Percentiles rank a stretch among this genome's conserved stretches.
Conservation (phyloP, 192 early-diverging fungal genomes). For the Backusella psychrophila region DNA sequence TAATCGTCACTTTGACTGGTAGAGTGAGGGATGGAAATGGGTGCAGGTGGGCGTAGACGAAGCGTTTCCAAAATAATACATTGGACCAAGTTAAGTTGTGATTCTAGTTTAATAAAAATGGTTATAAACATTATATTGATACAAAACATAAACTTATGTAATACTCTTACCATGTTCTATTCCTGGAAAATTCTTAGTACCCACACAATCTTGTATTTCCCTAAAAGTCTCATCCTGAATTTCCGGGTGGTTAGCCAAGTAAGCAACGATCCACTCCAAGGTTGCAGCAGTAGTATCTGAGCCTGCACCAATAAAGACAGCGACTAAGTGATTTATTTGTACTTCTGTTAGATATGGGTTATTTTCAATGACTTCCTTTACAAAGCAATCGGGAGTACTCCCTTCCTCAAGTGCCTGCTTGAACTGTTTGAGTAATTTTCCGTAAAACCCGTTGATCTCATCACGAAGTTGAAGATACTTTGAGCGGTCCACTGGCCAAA, state of each 20-base stretch:
- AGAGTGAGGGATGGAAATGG: slow-evolving; percentile 34
- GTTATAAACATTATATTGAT: not conserved
- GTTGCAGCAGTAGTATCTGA: slow-evolving; percentile 36
- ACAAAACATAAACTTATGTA: not conserved
- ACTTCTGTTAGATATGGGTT: slow-evolving; percentile 3
- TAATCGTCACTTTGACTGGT: slow-evolving; percentile 33
- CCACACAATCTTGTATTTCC: slow-evolving; percentile 29
- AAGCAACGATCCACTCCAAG: slow-evolving; percentile 32
- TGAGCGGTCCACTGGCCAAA: not conserved
- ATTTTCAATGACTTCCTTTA: slow-evolving; percentile 22
- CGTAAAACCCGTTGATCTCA: slow-evolving; percentile 27
- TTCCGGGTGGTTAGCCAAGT: slow-evolving; percentile 29
- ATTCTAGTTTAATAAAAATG: slow-evolving; percentile 16
- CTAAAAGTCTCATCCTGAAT: slow-evolving; percentile 31
- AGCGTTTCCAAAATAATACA: slow-evolving; percentile 38
- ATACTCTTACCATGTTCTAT: slow-evolving; percentile 24
- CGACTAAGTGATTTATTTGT: slow-evolving; percentile 20
- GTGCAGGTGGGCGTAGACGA: slow-evolving; percentile 26
- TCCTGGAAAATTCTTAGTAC: slow-evolving; percentile 21
- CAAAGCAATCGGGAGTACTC: slow-evolving; percentile 23
- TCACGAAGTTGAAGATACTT: not conserved
- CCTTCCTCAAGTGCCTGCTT: not conserved
- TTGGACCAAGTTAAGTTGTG: slow-evolving; percentile 27
- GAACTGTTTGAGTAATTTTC: slow-evolving; percentile 12
- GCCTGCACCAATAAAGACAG: slow-evolving; percentile 34